phyloP scores from a whole-genome alignment of 1,284 basidiomycete genomes.

The Austroboletus novae-zelandiae region DNA sequence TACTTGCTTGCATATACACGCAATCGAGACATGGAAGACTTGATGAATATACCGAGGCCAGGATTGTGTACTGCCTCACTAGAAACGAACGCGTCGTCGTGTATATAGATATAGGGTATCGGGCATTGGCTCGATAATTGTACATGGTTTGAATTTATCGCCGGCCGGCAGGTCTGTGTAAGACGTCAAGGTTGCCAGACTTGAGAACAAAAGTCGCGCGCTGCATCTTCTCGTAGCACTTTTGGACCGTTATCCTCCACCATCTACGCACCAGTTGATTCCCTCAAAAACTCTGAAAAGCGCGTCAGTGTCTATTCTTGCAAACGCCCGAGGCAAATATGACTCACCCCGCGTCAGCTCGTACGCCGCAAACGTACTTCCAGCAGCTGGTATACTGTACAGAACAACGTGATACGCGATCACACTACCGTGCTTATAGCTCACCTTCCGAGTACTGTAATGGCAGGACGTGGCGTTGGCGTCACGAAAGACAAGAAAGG shows the following conservation, averaged over 20 bases:
- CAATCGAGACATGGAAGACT: no score
- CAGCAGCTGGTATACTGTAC: constrained; percentile 85
- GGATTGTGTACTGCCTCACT: no score
- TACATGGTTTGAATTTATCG: no score
- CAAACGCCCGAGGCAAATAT: not conserved
- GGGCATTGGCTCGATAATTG: no score
- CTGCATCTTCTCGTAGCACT: no score
- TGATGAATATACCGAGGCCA: no score
- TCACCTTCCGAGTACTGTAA: constrained; percentile 18
- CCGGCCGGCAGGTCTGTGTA: no score
- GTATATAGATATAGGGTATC: no score
- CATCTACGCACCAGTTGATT: constrained; percentile 18
- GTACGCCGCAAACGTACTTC: constrained; percentile 89
- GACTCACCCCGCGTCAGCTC: constrained; percentile 75
- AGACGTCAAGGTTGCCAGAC: no score
- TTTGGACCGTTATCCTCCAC: not conserved
- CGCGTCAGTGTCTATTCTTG: not conserved
- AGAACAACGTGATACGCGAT: not conserved
- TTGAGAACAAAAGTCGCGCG: no score
- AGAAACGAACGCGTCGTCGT: no score
- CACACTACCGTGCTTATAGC: not conserved
- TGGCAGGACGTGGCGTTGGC: not conserved
- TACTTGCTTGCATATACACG: no score
- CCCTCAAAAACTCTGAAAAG: constrained; percentile 21
- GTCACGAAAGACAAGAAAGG: not conserved